Evolutionary conservation across 192 early-diverging fungal genomes (phyloP).

Genomic region (Entomortierella beljakovae): DNA sequence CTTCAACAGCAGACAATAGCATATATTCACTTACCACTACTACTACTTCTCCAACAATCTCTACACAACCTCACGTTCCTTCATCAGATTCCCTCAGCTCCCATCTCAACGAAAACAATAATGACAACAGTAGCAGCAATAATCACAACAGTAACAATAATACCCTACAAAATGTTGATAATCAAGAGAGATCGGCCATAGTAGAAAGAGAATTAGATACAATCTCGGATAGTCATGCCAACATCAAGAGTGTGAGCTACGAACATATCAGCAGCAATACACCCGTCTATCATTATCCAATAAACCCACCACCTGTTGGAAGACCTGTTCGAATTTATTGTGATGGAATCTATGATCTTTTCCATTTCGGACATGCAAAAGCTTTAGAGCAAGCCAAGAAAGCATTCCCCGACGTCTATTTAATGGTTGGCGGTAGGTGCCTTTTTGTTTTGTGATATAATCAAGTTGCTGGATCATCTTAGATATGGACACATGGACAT

Average conservation of each 20-base stretch:
- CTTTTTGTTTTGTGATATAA: not conserved
- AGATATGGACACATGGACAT: no score
- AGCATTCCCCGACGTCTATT: conserved; percentile 75
- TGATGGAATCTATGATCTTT: conserved; percentile 87
- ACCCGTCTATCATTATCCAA: conserved; percentile 56
- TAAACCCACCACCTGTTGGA: conserved; percentile 72
- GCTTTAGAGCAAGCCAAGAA: conserved; percentile 86
- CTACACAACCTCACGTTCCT: conserved; percentile 16
- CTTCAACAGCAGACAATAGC: not conserved
- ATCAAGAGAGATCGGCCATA: not conserved
- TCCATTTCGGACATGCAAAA: conserved; percentile 84
- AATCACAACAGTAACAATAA: not conserved
- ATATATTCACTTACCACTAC: not conserved
- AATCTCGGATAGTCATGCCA: not conserved
- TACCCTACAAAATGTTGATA: no score
- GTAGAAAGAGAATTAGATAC: not conserved
- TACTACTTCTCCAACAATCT: not conserved
- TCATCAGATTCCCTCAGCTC: not conserved
- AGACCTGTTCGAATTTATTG: conserved; percentile 81
- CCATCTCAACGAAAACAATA: not conserved
- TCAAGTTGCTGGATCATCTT: not conserved
- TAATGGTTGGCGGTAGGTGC: conserved; percentile 72
- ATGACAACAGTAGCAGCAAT: conserved; percentile 1
- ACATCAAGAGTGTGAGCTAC: conserved; percentile 1
- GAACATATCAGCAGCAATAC: not conserved